These are phyloP conservation scores for Rosa lucieae DNA, from an alignment of 306 rosid species.

Conservation along the genomic window DNA sequence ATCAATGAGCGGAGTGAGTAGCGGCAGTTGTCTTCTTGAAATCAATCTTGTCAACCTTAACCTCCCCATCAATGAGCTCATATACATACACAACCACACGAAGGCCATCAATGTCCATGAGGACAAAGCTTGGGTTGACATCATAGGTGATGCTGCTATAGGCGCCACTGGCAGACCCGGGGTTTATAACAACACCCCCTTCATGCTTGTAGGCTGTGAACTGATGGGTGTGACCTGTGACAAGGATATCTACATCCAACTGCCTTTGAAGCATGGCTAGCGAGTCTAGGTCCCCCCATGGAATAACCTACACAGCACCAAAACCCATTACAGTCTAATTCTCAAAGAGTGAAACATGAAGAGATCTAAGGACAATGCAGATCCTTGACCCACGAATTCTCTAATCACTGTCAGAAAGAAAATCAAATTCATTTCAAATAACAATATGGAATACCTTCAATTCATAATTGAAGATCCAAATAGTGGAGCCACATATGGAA, in stretches of 20 bases:
- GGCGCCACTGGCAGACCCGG: slow-evolving; percentile 98
- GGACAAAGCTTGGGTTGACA: slow-evolving; percentile 96
- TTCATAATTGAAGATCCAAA: not conserved
- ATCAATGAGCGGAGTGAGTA: slow-evolving; percentile 61
- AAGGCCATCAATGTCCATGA: slow-evolving; percentile 95
- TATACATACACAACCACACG: slow-evolving; percentile 98
- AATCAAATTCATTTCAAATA: not conserved
- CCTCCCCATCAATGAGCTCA: slow-evolving; percentile 95
- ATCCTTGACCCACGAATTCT: not conserved
- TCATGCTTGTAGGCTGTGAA: slow-evolving; percentile 98
- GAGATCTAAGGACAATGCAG: not conserved
- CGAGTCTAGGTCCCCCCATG: slow-evolving; percentile 99
- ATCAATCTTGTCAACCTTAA: slow-evolving; percentile 98
- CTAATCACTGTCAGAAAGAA: not conserved
- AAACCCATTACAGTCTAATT: slow-evolving; percentile 11
- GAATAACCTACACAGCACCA: slow-evolving; percentile 73
- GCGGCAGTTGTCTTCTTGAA: slow-evolving; percentile 91
- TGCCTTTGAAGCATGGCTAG: slow-evolving; percentile 98
- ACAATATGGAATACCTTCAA: not conserved
- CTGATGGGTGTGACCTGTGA: slow-evolving; percentile 96
- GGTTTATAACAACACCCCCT: slow-evolving; percentile 95
- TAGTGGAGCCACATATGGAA: not conserved
- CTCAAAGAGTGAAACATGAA: not conserved
- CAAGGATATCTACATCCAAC: slow-evolving; percentile 97
- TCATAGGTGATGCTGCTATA: slow-evolving; percentile 93